These are phyloP conservation scores for Massarina eburnea DNA, from an alignment of 2,329 filamentous ascomycete genomes.

Conservation along the genomic window DNA sequence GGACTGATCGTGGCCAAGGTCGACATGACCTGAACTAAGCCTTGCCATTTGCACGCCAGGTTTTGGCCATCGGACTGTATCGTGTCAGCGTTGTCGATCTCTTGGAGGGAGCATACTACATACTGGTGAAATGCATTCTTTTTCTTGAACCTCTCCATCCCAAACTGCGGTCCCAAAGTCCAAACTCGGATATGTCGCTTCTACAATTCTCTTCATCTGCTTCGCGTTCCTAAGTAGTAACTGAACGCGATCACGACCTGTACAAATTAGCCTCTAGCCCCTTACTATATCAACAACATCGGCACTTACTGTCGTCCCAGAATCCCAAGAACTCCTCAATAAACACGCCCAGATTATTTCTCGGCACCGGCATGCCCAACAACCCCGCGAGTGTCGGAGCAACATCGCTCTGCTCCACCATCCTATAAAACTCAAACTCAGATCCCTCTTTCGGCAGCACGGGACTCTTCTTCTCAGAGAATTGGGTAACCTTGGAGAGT, in stretches of 20 bases:
- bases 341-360: slow-evolving; percentile 87
- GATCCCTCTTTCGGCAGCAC: slow-evolving; percentile 50
- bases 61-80: slow-evolving; percentile 27
- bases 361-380: slow-evolving; percentile 82
- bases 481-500: slow-evolving; percentile 59
- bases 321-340: slow-evolving; percentile 77
- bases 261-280: slow-evolving; percentile 27
- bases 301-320: slow-evolving; percentile 70
- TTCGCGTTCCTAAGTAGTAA: slow-evolving; percentile 76
- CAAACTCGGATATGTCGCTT: slow-evolving; percentile 67
- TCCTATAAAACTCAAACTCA: slow-evolving; percentile 81
- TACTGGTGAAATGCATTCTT: slow-evolving; percentile 13
- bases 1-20: slow-evolving; percentile 8
- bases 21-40: slow-evolving; percentile 19
- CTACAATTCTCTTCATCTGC: slow-evolving; percentile 77
- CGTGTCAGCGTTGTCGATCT: neutral
- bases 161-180: slow-evolving; percentile 45
- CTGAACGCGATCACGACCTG: slow-evolving; percentile 58
- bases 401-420: slow-evolving; percentile 91
- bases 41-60: slow-evolving; percentile 71
- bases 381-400: slow-evolving; percentile 85
- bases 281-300: neutral
- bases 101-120: neutral
- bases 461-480: slow-evolving; percentile 51
- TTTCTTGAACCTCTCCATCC: slow-evolving; percentile 4